phyloP scores from a whole-genome alignment of 345 rosid species.

The Lepidium africanum region DNA sequence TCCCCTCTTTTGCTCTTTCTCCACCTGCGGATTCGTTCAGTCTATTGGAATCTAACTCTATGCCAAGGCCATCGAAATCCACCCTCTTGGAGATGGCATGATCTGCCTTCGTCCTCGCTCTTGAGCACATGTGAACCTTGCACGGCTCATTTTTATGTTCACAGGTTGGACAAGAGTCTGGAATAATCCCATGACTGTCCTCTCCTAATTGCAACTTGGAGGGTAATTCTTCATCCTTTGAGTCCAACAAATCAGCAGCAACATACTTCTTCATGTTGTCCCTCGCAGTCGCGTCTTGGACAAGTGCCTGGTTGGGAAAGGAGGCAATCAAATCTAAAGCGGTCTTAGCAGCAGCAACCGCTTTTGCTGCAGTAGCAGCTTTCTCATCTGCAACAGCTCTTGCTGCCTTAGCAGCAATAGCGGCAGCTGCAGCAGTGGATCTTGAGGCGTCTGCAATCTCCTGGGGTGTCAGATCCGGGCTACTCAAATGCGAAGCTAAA shows the following conservation, averaged over 20 bases:
- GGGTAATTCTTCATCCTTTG: slow-evolving; percentile 62
- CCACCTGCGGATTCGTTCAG: neutral
- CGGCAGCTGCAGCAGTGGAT: slow-evolving; percentile 49
- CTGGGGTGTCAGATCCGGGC: slow-evolving; percentile 50
- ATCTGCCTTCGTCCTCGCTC: neutral
- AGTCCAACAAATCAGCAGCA: slow-evolving; percentile 60
- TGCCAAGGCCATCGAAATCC: neutral
- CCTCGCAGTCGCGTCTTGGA: slow-evolving; percentile 42
- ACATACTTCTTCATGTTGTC: slow-evolving; percentile 70
- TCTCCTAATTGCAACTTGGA: slow-evolving; percentile 52
- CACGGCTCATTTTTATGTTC: slow-evolving; percentile 4
- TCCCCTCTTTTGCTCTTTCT: slow-evolving; percentile 1
- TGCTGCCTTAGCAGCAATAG: slow-evolving; percentile 60
- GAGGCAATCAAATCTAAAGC: slow-evolving; percentile 72
- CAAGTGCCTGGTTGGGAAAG: slow-evolving; percentile 40
- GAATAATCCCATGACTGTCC: slow-evolving; percentile 56
- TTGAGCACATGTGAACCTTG: neutral
- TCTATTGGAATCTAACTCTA: neutral
- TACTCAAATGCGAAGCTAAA: slow-evolving; percentile 35
- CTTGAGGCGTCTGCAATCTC: slow-evolving; percentile 63
- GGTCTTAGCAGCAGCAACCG: slow-evolving; percentile 58
- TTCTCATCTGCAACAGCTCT: slow-evolving; percentile 72
- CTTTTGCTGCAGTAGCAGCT: slow-evolving; percentile 69
- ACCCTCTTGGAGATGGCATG: neutral
- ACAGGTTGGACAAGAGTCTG: slow-evolving; percentile 43